Base-by-base conservation (phyloP, 306 rosid species). In the Cicer cuneatum region DNA sequence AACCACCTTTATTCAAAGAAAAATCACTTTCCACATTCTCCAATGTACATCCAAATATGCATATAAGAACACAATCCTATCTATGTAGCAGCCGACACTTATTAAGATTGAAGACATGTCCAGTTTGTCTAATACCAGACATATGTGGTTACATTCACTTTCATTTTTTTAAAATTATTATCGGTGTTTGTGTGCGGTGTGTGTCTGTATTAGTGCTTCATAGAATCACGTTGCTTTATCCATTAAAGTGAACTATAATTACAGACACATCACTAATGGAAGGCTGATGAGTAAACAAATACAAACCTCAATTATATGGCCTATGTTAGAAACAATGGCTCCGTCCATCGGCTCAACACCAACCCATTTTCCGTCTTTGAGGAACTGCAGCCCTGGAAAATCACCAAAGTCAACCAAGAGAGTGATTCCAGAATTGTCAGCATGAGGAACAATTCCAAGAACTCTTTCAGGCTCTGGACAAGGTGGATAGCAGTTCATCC, bases 401-500 rank as follows among this genome's bases (percentile, higher is more conserved):
- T 83, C 78, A 24, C 81, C 82, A 33, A 73, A 77, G 7, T 86
- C 85, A 77, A 66, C 82, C 72, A 86, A 77, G 49, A 83, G 82
- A 70, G 89, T 74, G 72, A 86, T 86, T 0, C 74, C 89, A 5
- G 83, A 80, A 57, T 63, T 83, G 72, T 83, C 89, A 12, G 79
- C 85, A 66, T 86, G 89, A 10, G 89, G 82, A 71, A 59, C 21
- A 52, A 83, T 38, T 5, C 89, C 89, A 8, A 86, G 66, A 83
- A 86, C 87, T 47, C 75, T 71, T 60, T 80, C 83, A 33, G 89
- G 87, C 66, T 86, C 83, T 1, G 89, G 85, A 60, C 89, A 83
- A 1, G 87, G 77, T 5, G 89, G 89, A 66, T 73, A 86, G 72
- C 68, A 86, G 61, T 86, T 83, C 81, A 86, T 73, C 83, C 89